A percentile compares a stretch with the other conserved stretches of the same genome.
These are phyloP conservation scores for Rhynchosporium secalis DNA, from an alignment of 2,329 filamentous ascomycete species.

Conservation along the genomic window DNA sequence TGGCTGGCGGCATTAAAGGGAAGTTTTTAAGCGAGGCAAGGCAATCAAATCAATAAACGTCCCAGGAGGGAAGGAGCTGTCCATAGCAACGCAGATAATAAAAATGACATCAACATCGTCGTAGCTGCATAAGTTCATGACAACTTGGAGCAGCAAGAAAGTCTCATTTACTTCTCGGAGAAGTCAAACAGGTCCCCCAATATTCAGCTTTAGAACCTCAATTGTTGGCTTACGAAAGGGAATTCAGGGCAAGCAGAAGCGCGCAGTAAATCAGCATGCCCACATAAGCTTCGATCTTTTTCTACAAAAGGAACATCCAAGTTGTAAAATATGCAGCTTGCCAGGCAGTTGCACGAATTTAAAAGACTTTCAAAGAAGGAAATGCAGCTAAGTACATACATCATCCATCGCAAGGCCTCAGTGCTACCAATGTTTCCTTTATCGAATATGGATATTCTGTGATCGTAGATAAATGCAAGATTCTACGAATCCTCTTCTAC, in stretches of 20 bases:
- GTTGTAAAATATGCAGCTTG: too few relatives aligned
- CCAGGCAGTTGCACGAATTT: too few relatives aligned
- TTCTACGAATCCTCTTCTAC: too few relatives aligned
- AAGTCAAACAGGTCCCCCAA: too few relatives aligned
- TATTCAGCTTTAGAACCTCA: background rate
- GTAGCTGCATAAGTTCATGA: background rate
- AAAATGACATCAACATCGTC: background rate
- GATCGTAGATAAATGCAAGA: too few relatives aligned
- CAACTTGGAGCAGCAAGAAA: too few relatives aligned
- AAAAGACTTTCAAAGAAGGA: too few relatives aligned
- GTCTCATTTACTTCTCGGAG: too few relatives aligned
- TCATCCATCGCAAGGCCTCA: background rate
- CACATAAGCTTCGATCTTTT: background rate
- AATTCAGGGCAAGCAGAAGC: background rate
- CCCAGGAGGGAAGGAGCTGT: background rate
- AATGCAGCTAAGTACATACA: background rate
- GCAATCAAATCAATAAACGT: slow-evolving; percentile 1
- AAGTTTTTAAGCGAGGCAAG: background rate
- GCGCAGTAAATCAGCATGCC: too few relatives aligned
- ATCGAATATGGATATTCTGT: too few relatives aligned
- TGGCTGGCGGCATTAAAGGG: background rate
- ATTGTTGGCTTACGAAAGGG: background rate
- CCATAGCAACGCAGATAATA: background rate
- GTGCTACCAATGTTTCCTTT: background rate
- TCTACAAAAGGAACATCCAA: too few relatives aligned